These are phyloP conservation scores for Talaromyces verruculosus DNA, from an alignment of 2,329 filamentous ascomycete genomes.

Conservation along the genomic window DNA sequence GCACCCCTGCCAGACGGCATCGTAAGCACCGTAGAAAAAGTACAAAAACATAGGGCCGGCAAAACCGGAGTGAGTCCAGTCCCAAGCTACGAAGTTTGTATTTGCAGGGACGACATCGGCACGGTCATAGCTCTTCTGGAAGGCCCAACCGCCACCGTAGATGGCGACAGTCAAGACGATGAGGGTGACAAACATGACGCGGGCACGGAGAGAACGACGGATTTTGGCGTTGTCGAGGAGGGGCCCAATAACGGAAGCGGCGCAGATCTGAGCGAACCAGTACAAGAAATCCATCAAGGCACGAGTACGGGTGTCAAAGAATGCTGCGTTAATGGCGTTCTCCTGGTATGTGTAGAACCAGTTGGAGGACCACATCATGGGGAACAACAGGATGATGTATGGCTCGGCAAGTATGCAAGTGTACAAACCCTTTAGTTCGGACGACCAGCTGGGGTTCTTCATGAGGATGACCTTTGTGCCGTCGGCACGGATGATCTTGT, in stretches of 20 bases:
- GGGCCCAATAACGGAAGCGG: slow-evolving; percentile 65
- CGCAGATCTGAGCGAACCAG: slow-evolving; percentile 67
- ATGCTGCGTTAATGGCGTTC: slow-evolving; percentile 61
- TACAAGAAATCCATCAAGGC: slow-evolving; percentile 67
- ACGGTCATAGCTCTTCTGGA: slow-evolving; percentile 19
- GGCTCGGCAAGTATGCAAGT: slow-evolving; percentile 65
- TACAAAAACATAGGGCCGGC: slow-evolving; percentile 27
- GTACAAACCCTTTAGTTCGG: slow-evolving; percentile 68
- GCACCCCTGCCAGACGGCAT: slow-evolving; percentile 75
- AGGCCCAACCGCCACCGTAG: slow-evolving; percentile 68
- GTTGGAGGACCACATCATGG: slow-evolving; percentile 62
- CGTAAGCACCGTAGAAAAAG: slow-evolving; percentile 62
- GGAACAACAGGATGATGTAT: slow-evolving; percentile 66
- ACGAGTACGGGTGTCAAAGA: slow-evolving; percentile 65
- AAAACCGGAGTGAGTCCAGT: slow-evolving; percentile 24
- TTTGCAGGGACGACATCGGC: not conserved
- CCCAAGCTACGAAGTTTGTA: slow-evolving; percentile 13
- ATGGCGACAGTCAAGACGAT: slow-evolving; percentile 63
- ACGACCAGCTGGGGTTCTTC: slow-evolving; percentile 75
- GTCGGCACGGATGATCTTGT: slow-evolving; percentile 66
- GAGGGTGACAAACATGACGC: slow-evolving; percentile 56
- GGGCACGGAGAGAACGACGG: slow-evolving; percentile 62
- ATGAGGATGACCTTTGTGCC: slow-evolving; percentile 71
- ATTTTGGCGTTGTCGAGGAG: slow-evolving; percentile 58
- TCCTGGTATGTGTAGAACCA: slow-evolving; percentile 68